Conservation (phyloP, 1,284 basidiomycete species). For the Cutaneotrichosporon mucoides region DNA sequence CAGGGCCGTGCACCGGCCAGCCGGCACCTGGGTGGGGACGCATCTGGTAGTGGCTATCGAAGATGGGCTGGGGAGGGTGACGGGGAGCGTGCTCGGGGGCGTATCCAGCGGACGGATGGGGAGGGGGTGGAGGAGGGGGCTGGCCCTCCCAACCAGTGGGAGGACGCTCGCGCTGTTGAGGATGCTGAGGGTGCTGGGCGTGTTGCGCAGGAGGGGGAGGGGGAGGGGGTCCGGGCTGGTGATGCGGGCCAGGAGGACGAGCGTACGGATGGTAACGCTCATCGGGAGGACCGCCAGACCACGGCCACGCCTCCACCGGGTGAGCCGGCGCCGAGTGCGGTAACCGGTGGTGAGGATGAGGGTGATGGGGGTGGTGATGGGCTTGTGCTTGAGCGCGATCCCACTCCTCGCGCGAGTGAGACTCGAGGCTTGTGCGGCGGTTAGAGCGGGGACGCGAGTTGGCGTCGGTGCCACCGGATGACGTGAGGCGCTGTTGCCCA, state of each 20-base stretch:
- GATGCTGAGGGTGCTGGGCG: neutral
- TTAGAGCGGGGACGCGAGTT: neutral
- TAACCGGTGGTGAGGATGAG: neutral
- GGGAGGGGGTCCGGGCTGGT: neutral
- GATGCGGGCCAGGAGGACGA: neutral
- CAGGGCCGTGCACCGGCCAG: neutral
- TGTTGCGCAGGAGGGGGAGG: neutral
- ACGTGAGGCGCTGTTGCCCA: neutral
- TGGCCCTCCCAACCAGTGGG: neutral
- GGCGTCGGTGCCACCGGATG: neutral
- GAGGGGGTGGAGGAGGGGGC: neutral
- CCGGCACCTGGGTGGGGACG: slow-evolving; percentile 1
- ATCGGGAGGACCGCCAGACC: neutral
- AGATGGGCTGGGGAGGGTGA: slow-evolving; percentile 2
- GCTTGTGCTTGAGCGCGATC: neutral
- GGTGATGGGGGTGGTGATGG: no score
- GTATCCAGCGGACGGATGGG: neutral
- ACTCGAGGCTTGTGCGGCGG: neutral
- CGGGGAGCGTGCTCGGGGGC: neutral
- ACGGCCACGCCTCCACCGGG: slow-evolving; percentile 1
- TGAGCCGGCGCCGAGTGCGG: slow-evolving; percentile 2
- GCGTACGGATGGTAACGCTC: neutral
- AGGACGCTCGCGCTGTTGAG: neutral
- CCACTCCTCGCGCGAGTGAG: neutral
- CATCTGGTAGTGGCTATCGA: neutral